These are phyloP conservation scores for Rubroshorea leprosula DNA, from an alignment of 345 rosid genomes.

Conservation along the genomic window DNA sequence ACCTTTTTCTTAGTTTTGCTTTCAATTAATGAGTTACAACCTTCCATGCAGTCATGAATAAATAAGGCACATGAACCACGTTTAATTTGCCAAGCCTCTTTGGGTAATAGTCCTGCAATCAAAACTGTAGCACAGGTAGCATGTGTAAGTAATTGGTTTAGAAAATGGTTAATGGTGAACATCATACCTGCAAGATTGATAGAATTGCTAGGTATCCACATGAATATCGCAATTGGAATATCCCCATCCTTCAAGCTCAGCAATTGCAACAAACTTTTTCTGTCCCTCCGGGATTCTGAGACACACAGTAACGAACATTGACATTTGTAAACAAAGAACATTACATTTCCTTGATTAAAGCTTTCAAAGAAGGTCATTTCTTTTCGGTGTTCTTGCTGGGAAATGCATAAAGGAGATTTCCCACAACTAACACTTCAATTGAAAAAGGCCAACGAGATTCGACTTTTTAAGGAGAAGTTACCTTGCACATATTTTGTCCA, in stretches of 20 bases:
- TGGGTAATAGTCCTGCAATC: constrained; percentile 72
- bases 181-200: constrained; percentile 69
- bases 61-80: constrained; percentile 63
- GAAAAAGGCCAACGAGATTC: too few relatives aligned
- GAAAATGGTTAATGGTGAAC: background rate
- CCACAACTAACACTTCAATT: too few relatives aligned
- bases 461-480: constrained; percentile 5
- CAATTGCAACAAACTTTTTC: constrained; percentile 64
- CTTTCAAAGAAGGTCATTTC: too few relatives aligned
- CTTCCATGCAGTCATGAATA: constrained; percentile 94
- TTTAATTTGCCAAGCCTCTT: constrained; percentile 76
- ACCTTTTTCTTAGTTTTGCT: constrained; percentile 81
- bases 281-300: constrained; percentile 70
- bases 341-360: too few relatives aligned
- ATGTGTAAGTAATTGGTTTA: background rate
- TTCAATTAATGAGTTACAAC: constrained; percentile 75
- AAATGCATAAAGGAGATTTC: too few relatives aligned
- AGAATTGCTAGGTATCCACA: constrained; percentile 66
- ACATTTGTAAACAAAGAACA: background rate
- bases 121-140: constrained; percentile 4
- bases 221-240: constrained; percentile 65
- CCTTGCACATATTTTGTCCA: constrained; percentile 72
- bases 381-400: too few relatives aligned
- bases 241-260: constrained; percentile 90
- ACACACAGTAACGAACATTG: background rate